Conservation (phyloP, 2,329 filamentous ascomycete genomes). For the Diaporthe ampelina region DNA sequence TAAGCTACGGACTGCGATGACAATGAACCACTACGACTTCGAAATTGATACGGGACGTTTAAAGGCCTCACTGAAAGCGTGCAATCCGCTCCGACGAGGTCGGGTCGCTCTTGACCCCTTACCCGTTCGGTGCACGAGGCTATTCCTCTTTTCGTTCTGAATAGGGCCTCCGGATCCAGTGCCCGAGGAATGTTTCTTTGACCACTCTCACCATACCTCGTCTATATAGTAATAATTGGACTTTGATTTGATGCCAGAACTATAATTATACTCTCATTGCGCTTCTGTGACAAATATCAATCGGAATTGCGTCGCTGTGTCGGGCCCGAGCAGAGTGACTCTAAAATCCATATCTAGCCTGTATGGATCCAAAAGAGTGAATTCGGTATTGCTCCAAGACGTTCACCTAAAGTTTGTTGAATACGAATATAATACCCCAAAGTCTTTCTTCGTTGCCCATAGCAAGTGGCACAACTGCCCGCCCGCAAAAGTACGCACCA, state of each 20-base stretch:
- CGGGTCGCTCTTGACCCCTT: not conserved
- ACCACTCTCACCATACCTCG: not conserved
- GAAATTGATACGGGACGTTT: not conserved
- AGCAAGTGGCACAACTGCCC: not conserved
- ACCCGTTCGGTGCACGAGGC: slow-evolving; percentile 11
- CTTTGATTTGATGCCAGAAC: too few relatives aligned
- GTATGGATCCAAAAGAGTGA: not conserved
- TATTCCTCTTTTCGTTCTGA: slow-evolving; percentile 40
- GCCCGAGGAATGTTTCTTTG: not conserved
- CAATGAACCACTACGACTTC: not conserved
- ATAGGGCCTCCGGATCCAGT: slow-evolving; percentile 33
- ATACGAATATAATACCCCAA: too few relatives aligned
- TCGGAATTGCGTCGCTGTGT: not conserved
- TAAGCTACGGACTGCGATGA: not conserved
- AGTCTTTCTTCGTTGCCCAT: accelerated
- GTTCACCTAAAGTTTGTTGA: too few relatives aligned
- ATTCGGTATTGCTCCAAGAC: accelerated
- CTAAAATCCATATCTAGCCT: too few relatives aligned
- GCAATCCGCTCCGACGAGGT: not conserved
- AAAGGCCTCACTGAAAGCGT: not conserved
- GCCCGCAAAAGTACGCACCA: not conserved
- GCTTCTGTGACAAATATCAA: too few relatives aligned
- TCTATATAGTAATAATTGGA: not conserved
- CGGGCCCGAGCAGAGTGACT: not conserved
- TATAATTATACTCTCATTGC: too few relatives aligned